A percentile compares a stretch with the other conserved stretches of the same genome.
Evolutionary conservation across 75 land plant species (phyloP).

Genomic region (Azolla pinnata): DNA sequence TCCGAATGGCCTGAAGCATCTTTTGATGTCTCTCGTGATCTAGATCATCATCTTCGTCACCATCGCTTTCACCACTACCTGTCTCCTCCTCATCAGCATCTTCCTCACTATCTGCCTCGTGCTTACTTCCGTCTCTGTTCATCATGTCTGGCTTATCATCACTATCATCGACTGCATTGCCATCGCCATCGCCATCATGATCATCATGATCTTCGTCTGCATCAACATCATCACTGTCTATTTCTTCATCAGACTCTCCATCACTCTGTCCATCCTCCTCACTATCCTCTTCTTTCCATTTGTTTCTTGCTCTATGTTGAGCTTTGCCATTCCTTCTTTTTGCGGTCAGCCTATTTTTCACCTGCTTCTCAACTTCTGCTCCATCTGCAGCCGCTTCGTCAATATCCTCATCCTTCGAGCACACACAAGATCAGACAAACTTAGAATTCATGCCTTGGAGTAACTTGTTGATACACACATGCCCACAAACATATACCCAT

Average conservation of each 20-base stretch:
- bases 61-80: slow-evolving; percentile 20
- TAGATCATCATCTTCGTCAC: slow-evolving; percentile 39
- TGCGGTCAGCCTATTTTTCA: not conserved
- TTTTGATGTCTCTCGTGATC: slow-evolving; percentile 46
- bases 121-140: slow-evolving; percentile 18
- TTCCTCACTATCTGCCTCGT: slow-evolving; percentile 17
- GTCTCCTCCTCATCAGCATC: slow-evolving; percentile 11
- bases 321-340: slow-evolving; percentile 7
- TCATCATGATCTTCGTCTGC: slow-evolving; percentile 17
- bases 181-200: slow-evolving; percentile 6
- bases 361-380: slow-evolving; percentile 8
- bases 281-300: not conserved
- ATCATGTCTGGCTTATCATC: slow-evolving; percentile 13
- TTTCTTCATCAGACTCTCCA: slow-evolving; percentile 51
- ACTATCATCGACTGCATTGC: slow-evolving; percentile 10
- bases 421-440: not conserved
- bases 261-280: slow-evolving; percentile 14
- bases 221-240: slow-evolving; percentile 22
- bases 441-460: not conserved
- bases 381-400: slow-evolving; percentile 41
- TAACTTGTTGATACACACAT: not conserved
- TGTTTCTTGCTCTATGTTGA: not conserved
- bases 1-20: slow-evolving; percentile 67
- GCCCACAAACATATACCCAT: not conserved
- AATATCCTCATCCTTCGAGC: slow-evolving; percentile 91